These are phyloP conservation scores for Suillus americanus DNA, from an alignment of 768 basidiomycete genomes.

Conservation along the genomic window DNA sequence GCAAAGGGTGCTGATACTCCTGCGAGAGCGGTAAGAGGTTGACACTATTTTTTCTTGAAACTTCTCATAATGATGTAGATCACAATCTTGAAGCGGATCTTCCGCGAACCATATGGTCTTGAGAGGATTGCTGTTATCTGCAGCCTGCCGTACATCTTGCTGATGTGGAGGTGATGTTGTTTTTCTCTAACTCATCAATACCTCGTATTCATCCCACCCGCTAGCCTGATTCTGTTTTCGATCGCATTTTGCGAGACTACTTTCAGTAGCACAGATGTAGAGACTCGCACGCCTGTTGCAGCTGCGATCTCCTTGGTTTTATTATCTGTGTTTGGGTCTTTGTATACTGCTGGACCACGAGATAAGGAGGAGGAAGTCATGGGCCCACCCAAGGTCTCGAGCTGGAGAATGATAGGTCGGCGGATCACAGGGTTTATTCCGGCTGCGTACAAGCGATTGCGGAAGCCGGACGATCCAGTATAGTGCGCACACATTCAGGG, in stretches of 20 bases:
- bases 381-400: neutral
- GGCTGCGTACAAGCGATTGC: neutral
- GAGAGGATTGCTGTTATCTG: constrained; percentile 40
- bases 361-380: constrained; percentile 14
- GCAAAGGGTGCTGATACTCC: constrained; percentile 32
- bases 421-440: constrained; percentile 1
- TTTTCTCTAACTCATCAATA: neutral
- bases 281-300: constrained; percentile 28
- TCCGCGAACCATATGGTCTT: constrained; percentile 26
- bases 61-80: constrained; percentile 18
- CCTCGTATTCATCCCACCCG: neutral
- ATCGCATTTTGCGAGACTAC: constrained; percentile 29
- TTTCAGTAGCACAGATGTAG: constrained; percentile 23
- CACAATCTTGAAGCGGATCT: constrained; percentile 25
- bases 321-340: constrained; percentile 29
- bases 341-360: constrained; percentile 23
- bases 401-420: neutral
- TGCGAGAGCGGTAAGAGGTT: constrained; percentile 23
- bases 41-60: neutral
- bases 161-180: constrained; percentile 38
- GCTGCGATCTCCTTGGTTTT: constrained; percentile 22
- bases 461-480: neutral
- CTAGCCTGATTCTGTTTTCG: constrained; percentile 37
- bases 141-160: constrained; percentile 39
- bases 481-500: neutral